phyloP scores from a whole-genome alignment of 768 basidiomycete species.

The Cyclocybe cylindracea region DNA sequence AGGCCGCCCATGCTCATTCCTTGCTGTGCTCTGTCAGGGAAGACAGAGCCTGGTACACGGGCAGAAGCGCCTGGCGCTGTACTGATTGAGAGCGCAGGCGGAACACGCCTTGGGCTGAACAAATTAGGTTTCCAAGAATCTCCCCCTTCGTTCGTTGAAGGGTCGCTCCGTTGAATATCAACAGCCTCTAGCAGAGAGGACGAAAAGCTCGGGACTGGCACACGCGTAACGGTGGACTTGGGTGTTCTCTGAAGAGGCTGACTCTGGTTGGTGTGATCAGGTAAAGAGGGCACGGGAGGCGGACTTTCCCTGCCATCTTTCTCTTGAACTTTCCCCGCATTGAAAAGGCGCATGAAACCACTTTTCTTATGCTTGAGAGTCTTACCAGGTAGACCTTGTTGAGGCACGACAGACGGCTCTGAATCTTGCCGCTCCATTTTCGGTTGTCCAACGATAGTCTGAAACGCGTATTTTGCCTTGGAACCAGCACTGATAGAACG shows the following conservation, averaged over 20 bases:
- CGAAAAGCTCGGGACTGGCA: constrained; percentile 44
- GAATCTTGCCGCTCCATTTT: constrained; percentile 45
- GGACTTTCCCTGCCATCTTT: constrained; percentile 45
- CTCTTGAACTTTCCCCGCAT: constrained; percentile 50
- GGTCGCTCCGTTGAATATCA: constrained; percentile 10
- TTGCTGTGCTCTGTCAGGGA: constrained; percentile 20
- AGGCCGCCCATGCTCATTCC: constrained; percentile 23
- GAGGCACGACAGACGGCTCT: constrained; percentile 29
- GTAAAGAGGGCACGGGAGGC: constrained; percentile 59
- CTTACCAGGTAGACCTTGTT: constrained; percentile 36
- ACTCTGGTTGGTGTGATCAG: constrained; percentile 24
- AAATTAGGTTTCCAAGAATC: constrained; percentile 4
- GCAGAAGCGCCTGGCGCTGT: constrained; percentile 25
- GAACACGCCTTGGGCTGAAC: constrained; percentile 34
- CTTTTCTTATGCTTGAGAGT: constrained; percentile 76
- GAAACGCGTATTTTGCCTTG: constrained; percentile 50
- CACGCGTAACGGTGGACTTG: constrained; percentile 33
- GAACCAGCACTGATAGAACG: constrained; percentile 66
- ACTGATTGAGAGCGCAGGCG: constrained; percentile 45
- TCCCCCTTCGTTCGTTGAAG: constrained; percentile 3
- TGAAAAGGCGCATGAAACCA: constrained; percentile 79
- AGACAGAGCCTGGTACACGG: constrained; percentile 21
- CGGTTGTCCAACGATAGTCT: constrained; percentile 40
- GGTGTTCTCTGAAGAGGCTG: constrained; percentile 29
- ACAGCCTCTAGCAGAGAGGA: constrained; percentile 30